phyloP scores from a whole-genome alignment of 2,329 filamentous ascomycete species.

The Aureobasidium sp. region DNA sequence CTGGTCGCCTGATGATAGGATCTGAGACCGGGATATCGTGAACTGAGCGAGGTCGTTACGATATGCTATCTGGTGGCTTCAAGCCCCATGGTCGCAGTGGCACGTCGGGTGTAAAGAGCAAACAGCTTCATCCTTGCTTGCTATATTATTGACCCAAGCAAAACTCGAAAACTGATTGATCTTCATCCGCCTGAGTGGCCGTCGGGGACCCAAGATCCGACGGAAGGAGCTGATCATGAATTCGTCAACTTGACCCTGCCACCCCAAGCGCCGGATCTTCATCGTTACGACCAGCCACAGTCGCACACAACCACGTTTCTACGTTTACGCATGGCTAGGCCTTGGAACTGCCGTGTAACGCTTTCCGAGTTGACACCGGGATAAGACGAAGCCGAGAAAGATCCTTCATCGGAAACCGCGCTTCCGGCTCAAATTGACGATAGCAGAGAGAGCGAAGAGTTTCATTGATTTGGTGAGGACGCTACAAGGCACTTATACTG shows the following conservation, averaged over 20 bases:
- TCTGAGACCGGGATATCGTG: neutral
- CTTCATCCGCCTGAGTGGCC: neutral
- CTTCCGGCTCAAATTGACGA: too few species aligned
- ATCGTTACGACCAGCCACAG: neutral
- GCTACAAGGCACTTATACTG: neutral
- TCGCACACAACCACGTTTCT: neutral
- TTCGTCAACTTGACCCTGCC: neutral
- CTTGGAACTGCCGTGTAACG: neutral
- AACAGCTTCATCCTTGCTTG: neutral
- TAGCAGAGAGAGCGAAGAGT: neutral
- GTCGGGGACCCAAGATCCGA: neutral
- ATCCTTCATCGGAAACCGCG: too few species aligned
- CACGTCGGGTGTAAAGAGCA: neutral
- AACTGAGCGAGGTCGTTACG: neutral
- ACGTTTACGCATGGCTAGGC: too few species aligned
- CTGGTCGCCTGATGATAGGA: neutral
- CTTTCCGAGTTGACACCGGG: neutral
- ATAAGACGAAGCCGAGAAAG: neutral
- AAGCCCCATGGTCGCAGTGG: neutral
- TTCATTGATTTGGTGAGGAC: neutral
- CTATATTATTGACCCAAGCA: neutral
- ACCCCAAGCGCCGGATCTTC: neutral
- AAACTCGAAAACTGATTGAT: neutral
- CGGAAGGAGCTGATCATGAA: neutral
- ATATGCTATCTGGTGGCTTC: neutral